Evolutionary conservation across 768 basidiomycete species (phyloP).

Genomic region (Glaciozyma martinii): DNA sequence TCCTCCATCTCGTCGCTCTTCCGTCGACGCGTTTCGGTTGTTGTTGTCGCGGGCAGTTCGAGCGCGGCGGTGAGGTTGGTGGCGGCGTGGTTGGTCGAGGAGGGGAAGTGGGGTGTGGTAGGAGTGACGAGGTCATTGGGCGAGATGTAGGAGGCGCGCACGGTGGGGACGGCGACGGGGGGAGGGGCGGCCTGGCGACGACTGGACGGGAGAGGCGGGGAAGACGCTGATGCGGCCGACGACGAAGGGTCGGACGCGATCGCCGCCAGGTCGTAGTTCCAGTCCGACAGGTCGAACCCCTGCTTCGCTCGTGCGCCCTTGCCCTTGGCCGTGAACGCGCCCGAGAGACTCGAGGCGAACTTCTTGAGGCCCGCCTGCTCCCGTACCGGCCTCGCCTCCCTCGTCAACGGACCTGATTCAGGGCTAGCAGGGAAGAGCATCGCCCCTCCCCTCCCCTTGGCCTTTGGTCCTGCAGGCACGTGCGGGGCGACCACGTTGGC

Average conservation of each 20-base stretch:
- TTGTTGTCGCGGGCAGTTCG: constrained; percentile 1
- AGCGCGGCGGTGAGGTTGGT: background rate
- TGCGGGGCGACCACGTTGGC: background rate
- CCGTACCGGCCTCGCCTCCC: constrained; percentile 1
- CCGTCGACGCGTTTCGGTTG: constrained; percentile 18
- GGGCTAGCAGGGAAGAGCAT: constrained; percentile 16
- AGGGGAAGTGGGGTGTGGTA: background rate
- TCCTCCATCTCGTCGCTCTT: constrained; percentile 32
- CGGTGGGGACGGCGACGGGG: background rate
- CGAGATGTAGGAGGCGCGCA: background rate
- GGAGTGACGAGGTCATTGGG: background rate
- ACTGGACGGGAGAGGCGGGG: constrained; percentile 1
- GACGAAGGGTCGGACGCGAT: constrained; percentile 26
- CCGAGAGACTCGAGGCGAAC: constrained; percentile 9
- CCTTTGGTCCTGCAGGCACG: background rate
- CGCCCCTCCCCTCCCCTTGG: constrained; percentile 9
- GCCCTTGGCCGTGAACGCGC: constrained; percentile 10
- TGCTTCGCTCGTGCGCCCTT: constrained; percentile 22
- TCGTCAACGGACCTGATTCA: background rate
- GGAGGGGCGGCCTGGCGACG: background rate
- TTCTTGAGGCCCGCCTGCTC: constrained; percentile 21
- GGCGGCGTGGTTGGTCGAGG: background rate
- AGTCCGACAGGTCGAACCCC: constrained; percentile 26
- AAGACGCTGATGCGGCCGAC: background rate
- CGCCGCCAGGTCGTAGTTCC: constrained; percentile 26